These are phyloP conservation scores for Phytophthora uliginosa DNA, from an alignment of 352 stramenopile species.

Conservation along the genomic window DNA sequence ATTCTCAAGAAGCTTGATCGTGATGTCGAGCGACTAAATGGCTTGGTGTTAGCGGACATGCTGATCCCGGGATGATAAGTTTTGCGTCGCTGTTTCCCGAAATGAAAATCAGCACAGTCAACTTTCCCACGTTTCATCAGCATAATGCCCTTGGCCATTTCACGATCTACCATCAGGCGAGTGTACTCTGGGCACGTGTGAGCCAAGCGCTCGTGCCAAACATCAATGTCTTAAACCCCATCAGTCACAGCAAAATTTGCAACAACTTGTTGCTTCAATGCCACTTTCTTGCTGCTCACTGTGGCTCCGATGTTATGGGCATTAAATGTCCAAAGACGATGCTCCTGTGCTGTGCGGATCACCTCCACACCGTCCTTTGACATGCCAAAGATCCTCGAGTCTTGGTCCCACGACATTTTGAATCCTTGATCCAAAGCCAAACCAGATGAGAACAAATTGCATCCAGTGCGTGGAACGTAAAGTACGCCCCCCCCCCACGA, in stretches of 20 bases:
- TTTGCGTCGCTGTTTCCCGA: neutral
- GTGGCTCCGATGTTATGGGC: neutral
- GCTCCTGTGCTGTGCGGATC: neutral
- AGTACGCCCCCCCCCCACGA: neutral
- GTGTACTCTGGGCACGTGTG: neutral
- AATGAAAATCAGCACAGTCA: neutral
- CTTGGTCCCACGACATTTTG: neutral
- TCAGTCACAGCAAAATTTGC: neutral
- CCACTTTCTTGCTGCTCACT: neutral
- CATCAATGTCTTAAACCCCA: neutral
- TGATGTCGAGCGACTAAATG: too few relatives aligned
- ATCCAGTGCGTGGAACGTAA: neutral
- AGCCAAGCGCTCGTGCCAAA: neutral
- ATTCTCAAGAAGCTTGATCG: too few relatives aligned
- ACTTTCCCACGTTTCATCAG: neutral
- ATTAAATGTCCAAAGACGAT: neutral
- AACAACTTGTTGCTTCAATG: neutral
- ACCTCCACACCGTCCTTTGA: neutral
- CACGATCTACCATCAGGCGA: neutral
- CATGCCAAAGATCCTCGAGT: neutral
- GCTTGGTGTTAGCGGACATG: constrained; percentile 3
- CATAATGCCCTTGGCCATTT: neutral
- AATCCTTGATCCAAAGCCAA: neutral
- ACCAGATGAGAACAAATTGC: neutral
- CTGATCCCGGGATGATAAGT: too few relatives aligned